A percentile compares a stretch with the other conserved stretches of the same genome.
These are phyloP conservation scores for Salix purpurea DNA, from an alignment of 345 rosid genomes.

Conservation along the genomic window DNA sequence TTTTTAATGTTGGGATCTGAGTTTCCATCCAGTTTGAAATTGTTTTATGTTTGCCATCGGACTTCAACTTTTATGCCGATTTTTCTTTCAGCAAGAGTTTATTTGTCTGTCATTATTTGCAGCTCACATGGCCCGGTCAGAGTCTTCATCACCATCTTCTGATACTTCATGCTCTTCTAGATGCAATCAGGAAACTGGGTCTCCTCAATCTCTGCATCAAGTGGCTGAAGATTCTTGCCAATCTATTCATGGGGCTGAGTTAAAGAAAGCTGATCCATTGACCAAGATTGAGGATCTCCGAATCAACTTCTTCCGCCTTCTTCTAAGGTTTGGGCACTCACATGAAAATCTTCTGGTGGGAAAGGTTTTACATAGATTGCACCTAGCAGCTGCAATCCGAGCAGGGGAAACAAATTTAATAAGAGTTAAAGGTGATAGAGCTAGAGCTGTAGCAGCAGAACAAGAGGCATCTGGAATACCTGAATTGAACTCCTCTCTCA, in stretches of 20 bases:
- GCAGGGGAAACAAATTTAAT: slow-evolving; percentile 67
- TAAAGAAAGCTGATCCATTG: slow-evolving; percentile 43
- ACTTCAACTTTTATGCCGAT: neutral
- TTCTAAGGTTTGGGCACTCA: slow-evolving; percentile 55
- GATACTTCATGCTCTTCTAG: slow-evolving; percentile 41
- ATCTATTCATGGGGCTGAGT: slow-evolving; percentile 17
- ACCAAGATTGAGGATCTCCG: slow-evolving; percentile 63
- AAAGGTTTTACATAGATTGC: slow-evolving; percentile 74
- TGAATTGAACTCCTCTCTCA: slow-evolving; percentile 57
- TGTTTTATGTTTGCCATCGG: neutral
- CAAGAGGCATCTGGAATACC: slow-evolving; percentile 73
- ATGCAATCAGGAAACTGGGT: slow-evolving; percentile 33
- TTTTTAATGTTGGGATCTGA: neutral
- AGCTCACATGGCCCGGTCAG: slow-evolving; percentile 31
- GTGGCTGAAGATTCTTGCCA: slow-evolving; percentile 36
- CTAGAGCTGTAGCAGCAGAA: slow-evolving; percentile 56
- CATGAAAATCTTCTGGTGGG: slow-evolving; percentile 62
- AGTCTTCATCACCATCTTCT: slow-evolving; percentile 29
- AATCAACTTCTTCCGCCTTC: slow-evolving; percentile 65
- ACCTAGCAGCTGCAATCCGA: slow-evolving; percentile 71
- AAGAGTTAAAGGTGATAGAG: slow-evolving; percentile 43
- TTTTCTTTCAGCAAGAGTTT: slow-evolving; percentile 16
- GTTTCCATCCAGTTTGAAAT: neutral
- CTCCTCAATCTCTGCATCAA: slow-evolving; percentile 35
- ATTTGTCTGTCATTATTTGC: slow-evolving; percentile 13